These are phyloP conservation scores for Echeveria elegans DNA, from an alignment of 164 flowering plant genomes.

Conservation along the genomic window DNA sequence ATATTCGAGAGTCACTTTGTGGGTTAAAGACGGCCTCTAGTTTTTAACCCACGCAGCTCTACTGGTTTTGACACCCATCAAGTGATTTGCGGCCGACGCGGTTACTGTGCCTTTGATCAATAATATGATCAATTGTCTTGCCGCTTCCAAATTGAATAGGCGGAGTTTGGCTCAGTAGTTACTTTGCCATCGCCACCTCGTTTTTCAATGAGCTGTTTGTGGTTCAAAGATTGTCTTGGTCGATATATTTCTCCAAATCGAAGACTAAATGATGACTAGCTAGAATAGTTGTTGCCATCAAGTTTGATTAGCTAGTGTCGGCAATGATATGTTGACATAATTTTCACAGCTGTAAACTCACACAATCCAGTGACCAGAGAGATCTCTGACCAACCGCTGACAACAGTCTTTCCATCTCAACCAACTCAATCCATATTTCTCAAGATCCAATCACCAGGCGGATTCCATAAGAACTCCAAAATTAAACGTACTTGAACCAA, in stretches of 20 bases:
- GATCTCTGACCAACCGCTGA: neutral
- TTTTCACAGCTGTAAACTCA: neutral
- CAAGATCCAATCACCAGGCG: neutral
- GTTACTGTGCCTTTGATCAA: neutral
- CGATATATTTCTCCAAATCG: neutral
- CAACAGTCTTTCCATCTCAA: neutral
- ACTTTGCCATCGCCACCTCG: neutral
- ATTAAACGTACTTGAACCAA: neutral
- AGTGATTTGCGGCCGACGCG: neutral
- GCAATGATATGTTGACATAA: neutral
- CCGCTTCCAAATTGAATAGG: neutral
- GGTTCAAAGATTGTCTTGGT: neutral
- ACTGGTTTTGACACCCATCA: neutral
- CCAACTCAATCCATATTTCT: neutral
- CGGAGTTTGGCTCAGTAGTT: neutral
- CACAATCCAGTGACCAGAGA: neutral
- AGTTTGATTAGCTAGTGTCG: neutral
- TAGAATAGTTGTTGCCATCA: neutral
- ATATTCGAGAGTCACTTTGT: too few species aligned
- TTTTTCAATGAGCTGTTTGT: neutral
- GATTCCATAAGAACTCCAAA: too few species aligned
- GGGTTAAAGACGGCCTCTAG: too few species aligned
- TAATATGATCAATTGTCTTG: neutral
- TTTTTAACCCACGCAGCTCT: neutral
- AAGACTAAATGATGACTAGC: neutral